Percentiles rank a stretch among this genome's conserved stretches.
Evolutionary conservation across 768 basidiomycete genomes (phyloP).

Genomic region (Tephrocybe sp.): DNA sequence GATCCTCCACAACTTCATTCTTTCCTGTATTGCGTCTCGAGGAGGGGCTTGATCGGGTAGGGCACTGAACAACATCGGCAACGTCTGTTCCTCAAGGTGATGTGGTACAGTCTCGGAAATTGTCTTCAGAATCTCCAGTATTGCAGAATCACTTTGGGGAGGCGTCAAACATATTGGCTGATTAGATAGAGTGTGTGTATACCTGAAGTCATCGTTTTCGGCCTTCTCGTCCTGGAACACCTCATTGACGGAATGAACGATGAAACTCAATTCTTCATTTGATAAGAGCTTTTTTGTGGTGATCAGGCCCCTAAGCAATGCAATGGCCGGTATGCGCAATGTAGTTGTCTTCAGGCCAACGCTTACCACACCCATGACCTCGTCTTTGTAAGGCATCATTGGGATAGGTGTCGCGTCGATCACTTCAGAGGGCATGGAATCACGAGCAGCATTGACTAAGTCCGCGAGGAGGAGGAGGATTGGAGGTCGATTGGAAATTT

Average conservation of each 20-base stretch:
- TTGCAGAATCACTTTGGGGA: slow-evolving; percentile 46
- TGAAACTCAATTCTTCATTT: slow-evolving; percentile 73
- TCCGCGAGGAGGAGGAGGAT: slow-evolving; percentile 69
- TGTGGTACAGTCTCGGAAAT: slow-evolving; percentile 60
- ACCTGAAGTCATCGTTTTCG: slow-evolving; percentile 60
- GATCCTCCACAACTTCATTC: slow-evolving; percentile 65
- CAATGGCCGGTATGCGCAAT: slow-evolving; percentile 59
- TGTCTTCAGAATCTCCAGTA: slow-evolving; percentile 61
- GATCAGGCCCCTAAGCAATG: slow-evolving; percentile 66
- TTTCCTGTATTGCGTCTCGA: slow-evolving; percentile 50
- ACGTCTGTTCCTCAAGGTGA: slow-evolving; percentile 69
- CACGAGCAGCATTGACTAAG: slow-evolving; percentile 54
- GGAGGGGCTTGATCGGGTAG: slow-evolving; percentile 70
- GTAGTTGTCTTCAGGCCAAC: slow-evolving; percentile 54
- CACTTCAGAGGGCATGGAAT: slow-evolving; percentile 30
- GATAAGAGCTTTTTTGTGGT: slow-evolving; percentile 62
- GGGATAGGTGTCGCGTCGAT: slow-evolving; percentile 24
- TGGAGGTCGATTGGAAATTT: slow-evolving; percentile 63
- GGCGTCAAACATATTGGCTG: neutral
- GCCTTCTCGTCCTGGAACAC: slow-evolving; percentile 53
- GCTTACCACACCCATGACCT: slow-evolving; percentile 63
- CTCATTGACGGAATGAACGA: slow-evolving; percentile 76
- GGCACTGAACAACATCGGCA: slow-evolving; percentile 76
- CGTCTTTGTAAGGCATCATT: slow-evolving; percentile 70
- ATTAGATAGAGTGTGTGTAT: neutral